Percentiles rank a stretch among this genome's conserved stretches.
Conservation (phyloP, 495 filamentous ascomycete species). For the Aspergillus coremiiformis region DNA sequence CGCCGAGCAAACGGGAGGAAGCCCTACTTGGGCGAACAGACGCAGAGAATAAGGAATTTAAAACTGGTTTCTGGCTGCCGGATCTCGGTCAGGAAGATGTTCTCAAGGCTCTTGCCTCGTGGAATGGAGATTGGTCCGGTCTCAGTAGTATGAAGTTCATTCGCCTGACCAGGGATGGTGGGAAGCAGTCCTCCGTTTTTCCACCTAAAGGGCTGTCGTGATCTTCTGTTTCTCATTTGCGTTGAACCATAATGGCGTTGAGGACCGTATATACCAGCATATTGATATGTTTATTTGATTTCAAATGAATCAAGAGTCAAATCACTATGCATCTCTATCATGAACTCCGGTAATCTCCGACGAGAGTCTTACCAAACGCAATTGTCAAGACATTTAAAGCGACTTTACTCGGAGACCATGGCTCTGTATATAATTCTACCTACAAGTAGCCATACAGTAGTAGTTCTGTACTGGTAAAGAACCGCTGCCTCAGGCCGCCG, state of each 20-base stretch:
- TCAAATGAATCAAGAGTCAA: neutral
- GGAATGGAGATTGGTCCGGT: conserved; percentile 57
- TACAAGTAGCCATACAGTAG: too few relatives aligned
- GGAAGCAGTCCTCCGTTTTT: conserved; percentile 51
- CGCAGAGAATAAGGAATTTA: conserved; percentile 70
- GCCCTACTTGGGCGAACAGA: conserved; percentile 62
- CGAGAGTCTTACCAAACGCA: too few relatives aligned
- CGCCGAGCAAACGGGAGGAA: conserved; percentile 70
- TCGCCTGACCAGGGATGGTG: conserved; percentile 52
- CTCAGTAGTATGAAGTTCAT: conserved; percentile 55
- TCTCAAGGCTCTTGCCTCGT: conserved; percentile 44
- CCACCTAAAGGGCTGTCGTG: conserved; percentile 58
- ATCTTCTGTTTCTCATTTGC: conserved; percentile 4
- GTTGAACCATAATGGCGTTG: conserved; percentile 1
- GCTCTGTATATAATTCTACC: too few relatives aligned
- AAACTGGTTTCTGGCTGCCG: conserved; percentile 73
- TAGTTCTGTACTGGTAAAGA: too few relatives aligned
- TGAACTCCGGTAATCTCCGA: neutral
- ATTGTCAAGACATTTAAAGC: too few relatives aligned
- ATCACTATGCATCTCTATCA: neutral
- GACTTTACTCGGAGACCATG: too few relatives aligned
- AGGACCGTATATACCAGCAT: conserved; percentile 14
- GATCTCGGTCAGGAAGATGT: conserved; percentile 51
- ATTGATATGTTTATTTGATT: neutral
- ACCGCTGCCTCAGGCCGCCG: too few relatives aligned